Evolutionary conservation across 1,139 yeast genomes (phyloP).

Genomic region (Lodderomyces pseudojiufengensis): DNA sequence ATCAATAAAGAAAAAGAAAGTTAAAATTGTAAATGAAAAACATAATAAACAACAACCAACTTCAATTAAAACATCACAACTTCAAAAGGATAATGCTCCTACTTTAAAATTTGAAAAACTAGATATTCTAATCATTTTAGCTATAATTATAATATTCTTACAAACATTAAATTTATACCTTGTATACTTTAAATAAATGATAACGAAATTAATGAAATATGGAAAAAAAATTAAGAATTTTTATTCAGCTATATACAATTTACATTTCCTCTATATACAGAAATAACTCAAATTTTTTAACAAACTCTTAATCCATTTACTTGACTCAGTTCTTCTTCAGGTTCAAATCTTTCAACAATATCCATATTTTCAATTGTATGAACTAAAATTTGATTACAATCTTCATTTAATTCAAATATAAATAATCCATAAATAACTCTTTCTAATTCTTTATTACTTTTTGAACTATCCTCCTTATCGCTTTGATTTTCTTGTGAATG

Average conservation of each 20-base stretch:
- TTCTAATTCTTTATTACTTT: conserved; percentile 35
- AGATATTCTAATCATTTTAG: no score
- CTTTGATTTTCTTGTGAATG: no score
- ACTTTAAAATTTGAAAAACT: no score
- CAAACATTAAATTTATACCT: not conserved
- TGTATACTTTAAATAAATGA: not conserved
- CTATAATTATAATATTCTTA: no score
- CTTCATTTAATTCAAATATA: conserved; percentile 64
- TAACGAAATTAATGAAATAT: not conserved
- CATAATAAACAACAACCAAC: not conserved
- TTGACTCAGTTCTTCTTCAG: conserved; percentile 17
- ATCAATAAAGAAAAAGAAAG: conserved; percentile 5
- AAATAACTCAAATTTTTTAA: conserved; percentile 13
- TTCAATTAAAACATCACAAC: not conserved
- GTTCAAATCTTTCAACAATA: conserved; percentile 47
- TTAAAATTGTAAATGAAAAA: conserved; percentile 7
- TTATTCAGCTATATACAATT: not conserved
- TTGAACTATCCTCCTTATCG: no score
- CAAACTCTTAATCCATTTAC: conserved; percentile 29
- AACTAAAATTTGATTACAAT: conserved; percentile 56
- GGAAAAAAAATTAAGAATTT: not conserved
- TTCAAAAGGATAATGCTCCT: no score
- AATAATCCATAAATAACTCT: conserved; percentile 66
- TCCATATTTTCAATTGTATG: conserved; percentile 79
- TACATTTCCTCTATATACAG: no score